A percentile compares a stretch with the other conserved stretches of the same genome.
These are phyloP conservation scores for Morella rubra DNA, from an alignment of 306 rosid species.

Conservation along the genomic window DNA sequence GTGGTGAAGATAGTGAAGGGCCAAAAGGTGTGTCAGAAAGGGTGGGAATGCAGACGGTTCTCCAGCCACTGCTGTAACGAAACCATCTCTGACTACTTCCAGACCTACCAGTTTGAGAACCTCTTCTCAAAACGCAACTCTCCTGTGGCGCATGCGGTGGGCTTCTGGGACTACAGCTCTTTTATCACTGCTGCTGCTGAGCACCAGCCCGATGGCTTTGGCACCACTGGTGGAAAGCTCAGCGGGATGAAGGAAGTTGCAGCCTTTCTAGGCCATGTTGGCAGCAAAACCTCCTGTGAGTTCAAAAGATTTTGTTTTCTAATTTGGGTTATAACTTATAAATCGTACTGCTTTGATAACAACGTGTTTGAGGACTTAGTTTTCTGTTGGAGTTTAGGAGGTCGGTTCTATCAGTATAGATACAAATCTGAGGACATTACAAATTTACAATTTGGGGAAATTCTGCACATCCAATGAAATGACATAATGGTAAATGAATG, in stretches of 20 bases:
- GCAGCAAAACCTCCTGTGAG: constrained; percentile 88
- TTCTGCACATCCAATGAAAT: too few species aligned
- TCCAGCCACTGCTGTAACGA: constrained; percentile 74
- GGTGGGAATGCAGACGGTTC: constrained; percentile 79
- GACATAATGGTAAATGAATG: background rate
- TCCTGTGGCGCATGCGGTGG: constrained; percentile 85
- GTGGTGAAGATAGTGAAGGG: constrained; percentile 62
- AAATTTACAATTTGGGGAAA: too few species aligned
- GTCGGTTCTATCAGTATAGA: too few species aligned
- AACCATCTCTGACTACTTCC: constrained; percentile 66
- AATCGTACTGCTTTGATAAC: background rate
- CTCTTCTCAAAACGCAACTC: constrained; percentile 71
- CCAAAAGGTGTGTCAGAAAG: constrained; percentile 64
- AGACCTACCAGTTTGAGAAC: constrained; percentile 83
- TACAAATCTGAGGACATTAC: background rate
- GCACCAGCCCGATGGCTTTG: constrained; percentile 73
- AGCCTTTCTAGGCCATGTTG: constrained; percentile 89
- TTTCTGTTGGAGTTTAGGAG: background rate
- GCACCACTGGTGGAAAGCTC: constrained; percentile 80
- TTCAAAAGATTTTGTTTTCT: background rate
- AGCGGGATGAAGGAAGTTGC: constrained; percentile 84
- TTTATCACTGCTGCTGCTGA: constrained; percentile 66
- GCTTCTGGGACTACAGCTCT: constrained; percentile 83
- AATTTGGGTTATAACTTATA: background rate
- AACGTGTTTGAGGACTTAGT: background rate